Evolutionary conservation across 2,329 filamentous ascomycete species (phyloP), one percentile per base, ranked within the genome.

Genomic region (Kalmusia sp.): DNA sequence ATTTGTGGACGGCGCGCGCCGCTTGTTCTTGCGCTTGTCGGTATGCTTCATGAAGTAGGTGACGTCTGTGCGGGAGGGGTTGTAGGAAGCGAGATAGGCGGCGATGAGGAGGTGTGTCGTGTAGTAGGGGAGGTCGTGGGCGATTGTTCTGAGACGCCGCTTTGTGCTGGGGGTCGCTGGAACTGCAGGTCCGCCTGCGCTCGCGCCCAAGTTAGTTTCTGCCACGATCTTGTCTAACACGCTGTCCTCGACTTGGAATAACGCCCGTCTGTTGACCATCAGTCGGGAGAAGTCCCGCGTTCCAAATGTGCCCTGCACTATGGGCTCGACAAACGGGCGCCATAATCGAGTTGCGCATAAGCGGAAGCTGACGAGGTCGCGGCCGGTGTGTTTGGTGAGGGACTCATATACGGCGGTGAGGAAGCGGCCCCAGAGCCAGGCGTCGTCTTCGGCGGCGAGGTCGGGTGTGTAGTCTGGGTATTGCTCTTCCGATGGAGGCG

Each of bases 351-450:
- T 75, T 67, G 90, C 92, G 44, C 89, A 85, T 30, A 84, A 83
- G 3, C 80, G 82, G 62, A 96, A 92, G 9, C 85, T 84, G 1
- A 89, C 82, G 12, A 98, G 81, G 31, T 93, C 92, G 44, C 92
- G 87, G 1, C 89, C 89, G 3, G 92, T 92, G 40, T 91, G 87
- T 58, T 89, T 91, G 43, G 89, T 86, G 11, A 98, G 81, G 1
- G 93, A 87, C 70, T 99, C 95, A 81, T 96, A 95, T 12, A 96
- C 87, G 4, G 91, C 91, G 43, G 86, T 86, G 57, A 88, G 86
- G 78, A 96, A 98, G 38, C 92, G 87, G 12, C 85, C 79, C 89
- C 90, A 95, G 14, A 93, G 83, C 74, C 89, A 89, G 21, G 76
- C 71, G 8, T 88, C 88, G 78, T 87, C 76, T 79, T 86, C 65